A percentile compares a stretch with the other conserved stretches of the same genome.
phyloP scores from a whole-genome alignment of 1,284 basidiomycete species.

The Bjerkandera adusta region DNA sequence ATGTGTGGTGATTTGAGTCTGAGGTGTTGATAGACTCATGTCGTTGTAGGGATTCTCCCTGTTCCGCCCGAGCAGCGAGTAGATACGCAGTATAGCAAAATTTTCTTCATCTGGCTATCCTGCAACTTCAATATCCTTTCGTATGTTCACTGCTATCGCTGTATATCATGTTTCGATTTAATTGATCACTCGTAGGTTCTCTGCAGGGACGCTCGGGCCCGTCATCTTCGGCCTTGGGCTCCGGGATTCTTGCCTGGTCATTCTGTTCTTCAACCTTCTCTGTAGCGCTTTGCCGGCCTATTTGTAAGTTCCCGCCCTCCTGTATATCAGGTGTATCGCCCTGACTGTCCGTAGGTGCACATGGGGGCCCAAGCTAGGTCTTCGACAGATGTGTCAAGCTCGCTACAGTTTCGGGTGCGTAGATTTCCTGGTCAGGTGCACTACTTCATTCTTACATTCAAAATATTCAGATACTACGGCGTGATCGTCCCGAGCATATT shows the following conservation, averaged over 20 bases:
- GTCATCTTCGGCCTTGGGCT: slow-evolving; percentile 65
- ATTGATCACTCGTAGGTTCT: slow-evolving; percentile 50
- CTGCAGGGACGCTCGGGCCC: slow-evolving; percentile 73
- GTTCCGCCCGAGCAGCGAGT: slow-evolving; percentile 48
- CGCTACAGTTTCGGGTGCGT: slow-evolving; percentile 76
- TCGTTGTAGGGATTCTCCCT: slow-evolving; percentile 46
- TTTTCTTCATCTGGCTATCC: slow-evolving; percentile 78
- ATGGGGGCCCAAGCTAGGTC: slow-evolving; percentile 84
- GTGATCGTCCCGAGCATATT: slow-evolving; percentile 58
- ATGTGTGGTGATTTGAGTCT: slow-evolving; percentile 2
- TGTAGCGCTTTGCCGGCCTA: slow-evolving; percentile 55
- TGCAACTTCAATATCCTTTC: slow-evolving; percentile 74
- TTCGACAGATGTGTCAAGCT: slow-evolving; percentile 87
- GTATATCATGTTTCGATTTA: background rate
- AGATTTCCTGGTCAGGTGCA: too few relatives aligned
- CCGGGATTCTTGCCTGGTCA: slow-evolving; percentile 69
- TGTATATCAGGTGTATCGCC: slow-evolving; percentile 6
- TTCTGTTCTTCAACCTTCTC: slow-evolving; percentile 75
- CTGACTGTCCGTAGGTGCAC: slow-evolving; percentile 52
- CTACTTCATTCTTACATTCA: background rate
- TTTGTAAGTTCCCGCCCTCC: slow-evolving; percentile 40
- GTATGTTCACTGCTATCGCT: slow-evolving; percentile 36
- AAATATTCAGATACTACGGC: slow-evolving; percentile 50
- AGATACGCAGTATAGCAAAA: slow-evolving; percentile 64
- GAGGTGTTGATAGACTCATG: background rate